phyloP scores from a whole-genome alignment of 257 asterid species.

The Ilex aquifolium region DNA sequence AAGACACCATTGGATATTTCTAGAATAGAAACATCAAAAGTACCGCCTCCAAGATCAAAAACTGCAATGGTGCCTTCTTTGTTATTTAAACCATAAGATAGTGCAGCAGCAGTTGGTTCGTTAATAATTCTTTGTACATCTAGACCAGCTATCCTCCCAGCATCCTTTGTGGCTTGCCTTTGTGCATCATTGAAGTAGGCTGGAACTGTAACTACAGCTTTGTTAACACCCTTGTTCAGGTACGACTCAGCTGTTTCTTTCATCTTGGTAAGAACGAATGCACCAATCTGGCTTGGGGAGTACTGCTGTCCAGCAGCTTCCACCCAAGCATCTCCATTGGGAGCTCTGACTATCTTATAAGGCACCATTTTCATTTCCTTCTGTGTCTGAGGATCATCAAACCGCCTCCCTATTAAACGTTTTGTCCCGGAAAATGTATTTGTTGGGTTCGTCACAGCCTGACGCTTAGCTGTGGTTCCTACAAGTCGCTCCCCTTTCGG shows the following conservation, averaged over 20 bases:
- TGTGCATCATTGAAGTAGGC: conserved; percentile 22
- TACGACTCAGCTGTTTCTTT: conserved; percentile 16
- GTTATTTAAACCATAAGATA: conserved; percentile 8
- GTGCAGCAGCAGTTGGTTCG: conserved; percentile 16
- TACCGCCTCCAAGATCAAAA: conserved; percentile 3
- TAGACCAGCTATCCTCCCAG: conserved; percentile 10
- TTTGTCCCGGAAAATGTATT: conserved; percentile 19
- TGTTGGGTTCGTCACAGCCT: conserved; percentile 16
- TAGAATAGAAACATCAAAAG: neutral
- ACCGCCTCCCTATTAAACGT: conserved; percentile 17
- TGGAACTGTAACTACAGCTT: conserved; percentile 16
- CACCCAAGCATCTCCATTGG: conserved; percentile 21
- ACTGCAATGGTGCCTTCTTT: conserved; percentile 9
- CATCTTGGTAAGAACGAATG: conserved; percentile 11
- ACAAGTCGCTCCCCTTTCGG: conserved; percentile 15
- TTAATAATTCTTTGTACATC: conserved; percentile 9
- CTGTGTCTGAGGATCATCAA: conserved; percentile 19
- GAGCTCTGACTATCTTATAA: conserved; percentile 14
- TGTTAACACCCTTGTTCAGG: conserved; percentile 5
- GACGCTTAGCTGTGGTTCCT: conserved; percentile 21
- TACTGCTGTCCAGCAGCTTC: conserved; percentile 15
- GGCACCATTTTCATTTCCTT: conserved; percentile 25
- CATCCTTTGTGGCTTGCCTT: conserved; percentile 20
- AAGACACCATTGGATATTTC: conserved; percentile 1
- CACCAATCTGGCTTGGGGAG: conserved; percentile 14